Evolutionary conservation across 1,284 basidiomycete species (phyloP), one percentile per base, ranked within the genome.

Genomic region (Cerrena zonata): DNA sequence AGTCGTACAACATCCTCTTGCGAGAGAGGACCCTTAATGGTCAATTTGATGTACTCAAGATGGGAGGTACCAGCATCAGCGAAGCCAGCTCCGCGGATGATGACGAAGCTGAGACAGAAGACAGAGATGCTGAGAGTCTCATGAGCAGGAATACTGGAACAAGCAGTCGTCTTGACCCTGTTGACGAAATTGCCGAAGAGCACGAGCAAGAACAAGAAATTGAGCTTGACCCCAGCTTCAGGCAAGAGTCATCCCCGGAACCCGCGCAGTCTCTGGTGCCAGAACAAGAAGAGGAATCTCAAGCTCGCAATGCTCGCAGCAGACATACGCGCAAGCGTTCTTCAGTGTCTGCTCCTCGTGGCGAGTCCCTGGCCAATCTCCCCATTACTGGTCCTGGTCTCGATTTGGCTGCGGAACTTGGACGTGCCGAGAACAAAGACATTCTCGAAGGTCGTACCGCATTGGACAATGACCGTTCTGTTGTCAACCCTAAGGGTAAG

Each of bases 1-100:
- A 95, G 69, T 89, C 89, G 45, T 97, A 92, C 72, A 92, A 94
- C 76, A 90, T 93, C 54, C 76, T 97, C 41, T 71, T 96, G 24
- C 77, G 90, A 53, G 92, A 96, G 70, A 84, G 80, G 69, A 96
- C 94, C 0, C 71, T 97, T 38, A 92, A 77, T 55, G 93, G 93
- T 2, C 83, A 90, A 58, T 88, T 91, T 61, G 83, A 90, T 61
- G 72, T 89, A 50, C 72, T 84, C 64, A 80, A 75, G 58, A 83
- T 88, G 53, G 82, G 80, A 37, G 78, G 73, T 45, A 66, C 70
- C n/a, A 73, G 71, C 36, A 57, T 53, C 37, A 67, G 64, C 27
- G 61, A 64, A 22, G 64, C 60, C 1, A 75, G 74, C 49, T 43
- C 47, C 12, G 74, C 75, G 24, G 76, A 75, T 36, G 76, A 76